Evolutionary conservation across 768 basidiomycete species (phyloP).

Genomic region (Macrolepiota albuminosa): DNA sequence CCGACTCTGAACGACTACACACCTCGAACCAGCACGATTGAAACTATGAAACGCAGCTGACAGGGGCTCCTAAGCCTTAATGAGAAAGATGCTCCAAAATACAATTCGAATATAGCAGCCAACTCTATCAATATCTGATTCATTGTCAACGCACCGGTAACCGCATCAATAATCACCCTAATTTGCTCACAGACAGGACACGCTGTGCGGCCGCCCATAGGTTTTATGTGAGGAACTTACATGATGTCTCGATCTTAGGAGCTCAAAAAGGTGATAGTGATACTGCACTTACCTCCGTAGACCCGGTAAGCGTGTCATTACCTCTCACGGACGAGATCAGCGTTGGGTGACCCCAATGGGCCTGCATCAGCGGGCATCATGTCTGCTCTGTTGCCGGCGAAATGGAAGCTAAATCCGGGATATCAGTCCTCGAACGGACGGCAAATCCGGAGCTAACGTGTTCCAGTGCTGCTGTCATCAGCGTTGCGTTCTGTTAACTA

Average conservation of each 20-base stretch:
- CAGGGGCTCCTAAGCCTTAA: not conserved
- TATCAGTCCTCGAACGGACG: not conserved
- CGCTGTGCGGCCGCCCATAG: conserved; percentile 5
- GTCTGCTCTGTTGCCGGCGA: not conserved
- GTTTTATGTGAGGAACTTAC: conserved; percentile 1
- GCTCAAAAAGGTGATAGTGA: not conserved
- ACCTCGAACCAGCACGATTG: not conserved
- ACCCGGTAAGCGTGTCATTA: conserved; percentile 3
- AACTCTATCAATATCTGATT: not conserved
- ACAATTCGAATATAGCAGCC: not conserved
- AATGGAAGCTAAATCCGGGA: not conserved
- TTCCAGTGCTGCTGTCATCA: conserved; percentile 6
- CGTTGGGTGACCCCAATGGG: not conserved
- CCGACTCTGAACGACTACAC: not conserved
- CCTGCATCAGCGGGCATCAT: not conserved
- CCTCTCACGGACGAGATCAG: not conserved
- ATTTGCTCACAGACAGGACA: not conserved
- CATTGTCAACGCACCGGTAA: not conserved
- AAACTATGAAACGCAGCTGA: conserved; percentile 2
- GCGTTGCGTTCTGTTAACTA: not conserved
- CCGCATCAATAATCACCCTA: conserved; percentile 2
- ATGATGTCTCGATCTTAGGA: not conserved
- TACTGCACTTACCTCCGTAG: not conserved
- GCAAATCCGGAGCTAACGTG: conserved; percentile 6
- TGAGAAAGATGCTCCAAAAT: not conserved